phyloP scores from a whole-genome alignment of 148 eudicot genomes.

The Fagopyrum homotropicum region DNA sequence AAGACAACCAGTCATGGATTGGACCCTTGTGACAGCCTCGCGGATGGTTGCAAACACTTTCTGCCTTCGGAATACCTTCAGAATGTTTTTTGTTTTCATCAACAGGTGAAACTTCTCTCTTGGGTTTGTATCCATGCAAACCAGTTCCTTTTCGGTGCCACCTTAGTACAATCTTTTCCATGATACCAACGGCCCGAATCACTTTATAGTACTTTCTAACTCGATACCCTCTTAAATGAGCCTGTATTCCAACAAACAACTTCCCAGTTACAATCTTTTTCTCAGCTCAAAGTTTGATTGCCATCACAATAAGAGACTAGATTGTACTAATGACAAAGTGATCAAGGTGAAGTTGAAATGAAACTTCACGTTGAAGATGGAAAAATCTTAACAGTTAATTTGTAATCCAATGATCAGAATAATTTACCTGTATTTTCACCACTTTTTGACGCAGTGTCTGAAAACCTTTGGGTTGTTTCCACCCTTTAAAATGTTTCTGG shows the following conservation, averaged over 20 bases:
- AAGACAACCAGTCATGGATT: conserved; percentile 68
- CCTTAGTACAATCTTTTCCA: conserved; percentile 77
- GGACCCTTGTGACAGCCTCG: conserved; percentile 75
- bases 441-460: conserved; percentile 76
- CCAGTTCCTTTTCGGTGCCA: conserved; percentile 91
- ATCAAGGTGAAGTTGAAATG: no score
- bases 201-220: conserved; percentile 74
- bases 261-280: neutral
- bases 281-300: no score
- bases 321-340: neutral
- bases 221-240: conserved; percentile 90
- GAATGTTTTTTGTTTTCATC: conserved; percentile 59
- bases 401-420: no score
- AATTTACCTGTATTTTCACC: conserved; percentile 90
- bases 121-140: conserved; percentile 57
- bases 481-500: conserved; percentile 83
- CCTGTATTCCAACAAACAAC: conserved; percentile 43
- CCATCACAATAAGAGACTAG: neutral
- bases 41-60: conserved; percentile 65
- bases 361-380: no score
- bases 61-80: conserved; percentile 66
- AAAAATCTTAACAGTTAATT: no score
- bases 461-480: conserved; percentile 77
- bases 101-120: conserved; percentile 26
- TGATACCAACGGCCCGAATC: conserved; percentile 72